These are phyloP conservation scores for Penicillium sp. DNA, from an alignment of 2,329 filamentous ascomycete genomes.

Conservation along the genomic window DNA sequence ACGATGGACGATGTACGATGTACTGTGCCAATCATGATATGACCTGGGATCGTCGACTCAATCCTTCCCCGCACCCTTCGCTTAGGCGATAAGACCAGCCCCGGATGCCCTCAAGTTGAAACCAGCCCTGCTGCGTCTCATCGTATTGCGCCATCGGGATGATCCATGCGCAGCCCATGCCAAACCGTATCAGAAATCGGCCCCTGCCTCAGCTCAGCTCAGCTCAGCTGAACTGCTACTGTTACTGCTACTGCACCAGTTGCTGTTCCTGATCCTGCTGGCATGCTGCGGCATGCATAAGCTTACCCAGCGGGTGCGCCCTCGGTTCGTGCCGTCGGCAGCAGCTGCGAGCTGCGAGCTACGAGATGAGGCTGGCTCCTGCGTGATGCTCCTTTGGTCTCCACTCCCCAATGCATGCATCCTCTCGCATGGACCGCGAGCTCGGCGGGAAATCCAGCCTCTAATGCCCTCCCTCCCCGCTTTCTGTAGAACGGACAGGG, in stretches of 20 bases:
- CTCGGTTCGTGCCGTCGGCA: slow-evolving; percentile 21
- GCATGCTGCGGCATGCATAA: slow-evolving; percentile 6
- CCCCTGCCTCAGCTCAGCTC: too few relatives aligned
- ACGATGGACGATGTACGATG: neutral
- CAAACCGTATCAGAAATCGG: too few relatives aligned
- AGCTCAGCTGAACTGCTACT: too few relatives aligned
- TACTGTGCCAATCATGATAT: neutral
- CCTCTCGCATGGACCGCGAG: neutral
- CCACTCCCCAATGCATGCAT: neutral
- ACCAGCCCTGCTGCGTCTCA: slow-evolving; percentile 1
- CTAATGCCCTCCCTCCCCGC: neutral
- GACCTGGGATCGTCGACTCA: neutral
- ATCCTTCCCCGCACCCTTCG: slow-evolving; percentile 22
- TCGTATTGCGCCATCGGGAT: slow-evolving; percentile 15
- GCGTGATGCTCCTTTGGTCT: neutral
- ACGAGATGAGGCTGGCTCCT: neutral
- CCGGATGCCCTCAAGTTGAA: slow-evolving; percentile 4
- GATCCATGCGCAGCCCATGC: slow-evolving; percentile 3
- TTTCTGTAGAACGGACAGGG: neutral
- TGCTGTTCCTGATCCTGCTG: neutral
- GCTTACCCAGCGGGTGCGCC: slow-evolving; percentile 3
- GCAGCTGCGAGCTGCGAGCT: neutral
- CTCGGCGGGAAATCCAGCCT: neutral
- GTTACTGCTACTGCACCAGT: neutral
- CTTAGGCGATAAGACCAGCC: slow-evolving; percentile 15